Evolutionary conservation across 1,139 yeast species (phyloP).

Genomic region (Zygosaccharomyces pseudobailii): DNA sequence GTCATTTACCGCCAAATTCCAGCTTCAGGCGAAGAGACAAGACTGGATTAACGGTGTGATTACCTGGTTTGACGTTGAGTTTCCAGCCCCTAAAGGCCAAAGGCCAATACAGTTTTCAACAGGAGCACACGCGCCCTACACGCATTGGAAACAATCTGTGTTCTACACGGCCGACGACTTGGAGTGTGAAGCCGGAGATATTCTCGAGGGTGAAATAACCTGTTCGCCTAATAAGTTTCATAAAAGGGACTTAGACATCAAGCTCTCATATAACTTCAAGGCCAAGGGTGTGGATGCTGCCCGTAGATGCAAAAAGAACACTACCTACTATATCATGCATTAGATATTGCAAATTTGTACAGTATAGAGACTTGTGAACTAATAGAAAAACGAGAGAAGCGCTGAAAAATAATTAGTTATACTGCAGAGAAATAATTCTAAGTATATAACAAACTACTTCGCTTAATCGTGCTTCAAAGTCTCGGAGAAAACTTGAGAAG

Average conservation of each 20-base stretch:
- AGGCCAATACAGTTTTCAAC: slow-evolving; percentile 66
- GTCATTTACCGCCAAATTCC: slow-evolving; percentile 64
- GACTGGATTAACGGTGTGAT: slow-evolving; percentile 86
- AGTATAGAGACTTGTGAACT: neutral
- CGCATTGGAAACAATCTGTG: slow-evolving; percentile 97
- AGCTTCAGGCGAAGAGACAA: slow-evolving; percentile 66
- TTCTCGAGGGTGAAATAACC: slow-evolving; percentile 62
- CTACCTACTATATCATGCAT: slow-evolving; percentile 32
- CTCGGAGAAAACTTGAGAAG: slow-evolving; percentile 66
- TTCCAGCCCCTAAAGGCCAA: slow-evolving; percentile 52
- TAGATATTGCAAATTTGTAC: slow-evolving; percentile 8
- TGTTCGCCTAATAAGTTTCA: slow-evolving; percentile 72
- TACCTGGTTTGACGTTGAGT: slow-evolving; percentile 93
- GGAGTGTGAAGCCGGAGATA: slow-evolving; percentile 73
- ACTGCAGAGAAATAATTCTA: slow-evolving; percentile 5
- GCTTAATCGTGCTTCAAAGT: slow-evolving; percentile 55
- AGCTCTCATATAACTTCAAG: slow-evolving; percentile 48
- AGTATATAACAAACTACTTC: slow-evolving; percentile 2
- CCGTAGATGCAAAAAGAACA: slow-evolving; percentile 44
- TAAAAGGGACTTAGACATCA: slow-evolving; percentile 82
- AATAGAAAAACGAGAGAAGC: slow-evolving; percentile 2
- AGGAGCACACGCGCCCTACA: slow-evolving; percentile 76
- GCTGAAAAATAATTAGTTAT: slow-evolving; percentile 5
- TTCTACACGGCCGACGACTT: slow-evolving; percentile 83
- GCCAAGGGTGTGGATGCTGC: slow-evolving; percentile 49